These are phyloP conservation scores for Jamesozyma lodderae DNA, from an alignment of 805 yeast genomes.

Conservation along the genomic window DNA sequence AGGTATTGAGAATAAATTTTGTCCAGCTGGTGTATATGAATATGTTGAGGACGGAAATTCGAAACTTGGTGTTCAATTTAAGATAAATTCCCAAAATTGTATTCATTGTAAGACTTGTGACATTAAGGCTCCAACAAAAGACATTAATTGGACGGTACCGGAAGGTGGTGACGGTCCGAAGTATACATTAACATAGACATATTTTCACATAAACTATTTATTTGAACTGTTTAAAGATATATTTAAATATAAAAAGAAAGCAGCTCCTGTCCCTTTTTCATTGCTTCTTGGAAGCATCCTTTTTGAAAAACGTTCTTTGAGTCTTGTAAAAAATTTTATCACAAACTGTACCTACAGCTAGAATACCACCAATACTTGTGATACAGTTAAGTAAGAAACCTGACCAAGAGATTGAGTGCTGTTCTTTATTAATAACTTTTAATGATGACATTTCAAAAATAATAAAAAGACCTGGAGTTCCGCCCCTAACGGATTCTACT, in stretches of 20 bases:
- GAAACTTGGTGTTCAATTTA: slow-evolving; percentile 65
- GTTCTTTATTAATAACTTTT: slow-evolving; percentile 80
- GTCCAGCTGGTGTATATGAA: slow-evolving; percentile 98
- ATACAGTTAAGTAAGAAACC: slow-evolving; percentile 75
- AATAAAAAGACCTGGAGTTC: slow-evolving; percentile 86
- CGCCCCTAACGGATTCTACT: slow-evolving; percentile 75
- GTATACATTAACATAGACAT: slow-evolving; percentile 44
- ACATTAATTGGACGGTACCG: slow-evolving; percentile 93
- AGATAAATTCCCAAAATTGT: slow-evolving; percentile 93
- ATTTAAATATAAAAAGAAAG: too few species aligned
- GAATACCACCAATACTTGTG: slow-evolving; percentile 89
- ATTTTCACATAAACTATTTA: slow-evolving; percentile 27
- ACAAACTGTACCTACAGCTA: slow-evolving; percentile 82
- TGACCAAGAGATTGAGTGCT: slow-evolving; percentile 59
- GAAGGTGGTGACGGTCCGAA: slow-evolving; percentile 99
- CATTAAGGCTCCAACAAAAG: slow-evolving; percentile 91
- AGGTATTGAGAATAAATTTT: slow-evolving; percentile 86
- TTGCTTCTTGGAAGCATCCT: neutral
- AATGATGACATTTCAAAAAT: slow-evolving; percentile 87
- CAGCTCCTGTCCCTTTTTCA: neutral
- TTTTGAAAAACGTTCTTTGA: slow-evolving; percentile 50
- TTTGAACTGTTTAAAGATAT: neutral
- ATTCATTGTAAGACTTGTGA: slow-evolving; percentile 98
- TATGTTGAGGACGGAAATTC: slow-evolving; percentile 56
- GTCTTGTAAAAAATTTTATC: slow-evolving; percentile 90